A percentile compares a stretch with the other conserved stretches of the same genome.
Conservation (phyloP, 78 protist genomes). For the Capsaspora owczarzaki region DNA sequence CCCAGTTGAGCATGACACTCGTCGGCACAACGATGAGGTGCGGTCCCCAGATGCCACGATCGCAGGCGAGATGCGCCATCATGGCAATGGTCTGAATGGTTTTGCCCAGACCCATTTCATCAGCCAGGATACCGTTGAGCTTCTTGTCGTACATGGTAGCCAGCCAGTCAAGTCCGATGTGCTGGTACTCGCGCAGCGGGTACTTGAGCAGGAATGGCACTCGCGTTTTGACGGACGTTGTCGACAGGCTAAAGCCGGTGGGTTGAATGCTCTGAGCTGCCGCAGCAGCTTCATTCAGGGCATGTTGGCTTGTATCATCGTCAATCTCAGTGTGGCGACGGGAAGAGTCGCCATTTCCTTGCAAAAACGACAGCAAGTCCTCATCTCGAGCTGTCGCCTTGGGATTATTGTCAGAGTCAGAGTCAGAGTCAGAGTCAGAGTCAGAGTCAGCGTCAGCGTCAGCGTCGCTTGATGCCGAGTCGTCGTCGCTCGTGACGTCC, state of each 20-base stretch:
- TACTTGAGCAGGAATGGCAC: constrained; percentile 62
- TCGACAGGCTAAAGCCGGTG: constrained; percentile 65
- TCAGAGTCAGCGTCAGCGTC: no score
- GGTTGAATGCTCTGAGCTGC: constrained; percentile 39
- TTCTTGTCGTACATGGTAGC: constrained; percentile 62
- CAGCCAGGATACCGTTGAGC: constrained; percentile 91
- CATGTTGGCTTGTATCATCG: neutral
- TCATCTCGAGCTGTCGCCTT: neutral
- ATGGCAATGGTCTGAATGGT: constrained; percentile 85
- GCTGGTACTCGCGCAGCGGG: constrained; percentile 83
- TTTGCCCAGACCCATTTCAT: constrained; percentile 92
- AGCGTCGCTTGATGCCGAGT: neutral
- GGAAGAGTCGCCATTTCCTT: neutral
- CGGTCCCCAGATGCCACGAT: constrained; percentile 81
- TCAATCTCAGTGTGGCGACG: no score
- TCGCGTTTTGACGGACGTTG: constrained; percentile 47
- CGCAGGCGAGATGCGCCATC: constrained; percentile 84
- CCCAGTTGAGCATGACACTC: constrained; percentile 76
- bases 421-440: no score
- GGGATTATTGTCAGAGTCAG: no score
- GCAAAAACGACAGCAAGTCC: neutral
- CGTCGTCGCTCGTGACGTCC: neutral
- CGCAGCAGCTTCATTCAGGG: constrained; percentile 10
- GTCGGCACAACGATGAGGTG: constrained; percentile 90
- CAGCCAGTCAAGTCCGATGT: constrained; percentile 87